Conservation (phyloP, 176 grass and related monocot genomes). For the Elaeis guineensis region DNA sequence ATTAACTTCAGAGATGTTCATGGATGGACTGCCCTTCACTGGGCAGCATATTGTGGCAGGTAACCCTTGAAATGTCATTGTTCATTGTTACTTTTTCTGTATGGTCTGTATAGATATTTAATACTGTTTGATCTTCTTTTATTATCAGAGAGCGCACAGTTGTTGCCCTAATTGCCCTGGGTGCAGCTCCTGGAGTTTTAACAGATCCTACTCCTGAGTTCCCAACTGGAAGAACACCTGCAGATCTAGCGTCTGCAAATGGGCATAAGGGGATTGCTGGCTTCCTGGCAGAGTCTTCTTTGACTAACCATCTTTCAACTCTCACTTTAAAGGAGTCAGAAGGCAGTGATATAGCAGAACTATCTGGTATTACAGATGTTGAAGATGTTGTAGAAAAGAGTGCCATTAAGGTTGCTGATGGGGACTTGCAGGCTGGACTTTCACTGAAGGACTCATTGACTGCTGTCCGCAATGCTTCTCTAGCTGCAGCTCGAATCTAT, state of each 20-base stretch:
- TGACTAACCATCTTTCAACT: conserved; percentile 75
- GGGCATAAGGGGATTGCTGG: conserved; percentile 92
- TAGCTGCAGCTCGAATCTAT: conserved; percentile 89
- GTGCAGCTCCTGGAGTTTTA: conserved; percentile 67
- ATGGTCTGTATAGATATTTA: neutral
- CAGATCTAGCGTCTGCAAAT: conserved; percentile 95
- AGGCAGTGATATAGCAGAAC: conserved; percentile 34
- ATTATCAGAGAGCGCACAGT: conserved; percentile 66
- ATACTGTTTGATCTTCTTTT: conserved; percentile 12
- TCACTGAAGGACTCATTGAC: conserved; percentile 77
- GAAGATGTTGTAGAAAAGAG: conserved; percentile 31
- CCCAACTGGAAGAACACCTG: conserved; percentile 76
- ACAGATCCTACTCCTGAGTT: conserved; percentile 85
- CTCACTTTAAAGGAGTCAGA: conserved; percentile 78
- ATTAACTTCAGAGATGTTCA: conserved; percentile 92
- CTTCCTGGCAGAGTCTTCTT: conserved; percentile 92
- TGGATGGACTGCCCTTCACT: conserved; percentile 99
- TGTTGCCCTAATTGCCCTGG: conserved; percentile 56
- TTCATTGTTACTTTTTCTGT: too few species aligned
- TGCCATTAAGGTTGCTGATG: conserved; percentile 32
- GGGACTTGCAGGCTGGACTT: conserved; percentile 43
- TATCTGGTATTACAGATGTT: conserved; percentile 16
- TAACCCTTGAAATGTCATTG: conserved; percentile 1
- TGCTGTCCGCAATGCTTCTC: conserved; percentile 92
- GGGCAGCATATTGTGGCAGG: conserved; percentile 93